Base-by-base conservation (phyloP, 192 early-diverging fungal species). In the Coemansia biformis region DNA sequence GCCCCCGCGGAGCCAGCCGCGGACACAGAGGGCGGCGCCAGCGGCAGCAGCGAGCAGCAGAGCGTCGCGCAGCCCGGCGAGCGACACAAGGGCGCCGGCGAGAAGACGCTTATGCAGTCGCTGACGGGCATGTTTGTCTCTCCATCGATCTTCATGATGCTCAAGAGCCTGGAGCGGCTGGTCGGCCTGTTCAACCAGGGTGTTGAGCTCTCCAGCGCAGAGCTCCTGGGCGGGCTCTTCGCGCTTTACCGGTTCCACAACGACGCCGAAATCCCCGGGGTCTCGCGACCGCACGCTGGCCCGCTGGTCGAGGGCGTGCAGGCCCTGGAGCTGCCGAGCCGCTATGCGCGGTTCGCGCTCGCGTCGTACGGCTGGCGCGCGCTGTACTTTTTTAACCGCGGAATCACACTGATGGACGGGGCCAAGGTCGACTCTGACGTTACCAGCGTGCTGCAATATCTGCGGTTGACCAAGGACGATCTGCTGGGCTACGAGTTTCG, bases 281-380 rank as follows among this genome's bases (percentile, higher is more conserved):
- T 69, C 22, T 65, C 61, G 21, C 37, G 58, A 24, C 70, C 60
- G 26, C 59, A 57, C 60, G 51, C 44, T n/a, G 65, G 54, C 30
- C 28, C 55, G 39, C 33, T 60, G 2, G 55, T 66, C 14, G 59
- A 63, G 15, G 52, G 56, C 23, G 51, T 69, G 8, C 49, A 57
- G 22, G 57, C 58, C 11, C 58, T 84, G 23, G 78, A 82, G 37
- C 47, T 74, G 44, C 67, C 72, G 3, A 63, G 70, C 16, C 81
- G 72, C 38, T 84, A 81, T 24, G 66, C 77, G 17, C 63, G 76
- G 16, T 80, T 76, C 59, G 78, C 79, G 3, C 53, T 84, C 22
- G 78, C 81, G n/a, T 72, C 80, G 19, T 84, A 84, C 61, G 86
- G 86, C 12, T 88, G 81, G 81, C 79, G 80, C 4, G 86, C 81